These are phyloP conservation scores for Picea mariana DNA, from an alignment of 83 land plant genomes.

Conservation along the genomic window DNA sequence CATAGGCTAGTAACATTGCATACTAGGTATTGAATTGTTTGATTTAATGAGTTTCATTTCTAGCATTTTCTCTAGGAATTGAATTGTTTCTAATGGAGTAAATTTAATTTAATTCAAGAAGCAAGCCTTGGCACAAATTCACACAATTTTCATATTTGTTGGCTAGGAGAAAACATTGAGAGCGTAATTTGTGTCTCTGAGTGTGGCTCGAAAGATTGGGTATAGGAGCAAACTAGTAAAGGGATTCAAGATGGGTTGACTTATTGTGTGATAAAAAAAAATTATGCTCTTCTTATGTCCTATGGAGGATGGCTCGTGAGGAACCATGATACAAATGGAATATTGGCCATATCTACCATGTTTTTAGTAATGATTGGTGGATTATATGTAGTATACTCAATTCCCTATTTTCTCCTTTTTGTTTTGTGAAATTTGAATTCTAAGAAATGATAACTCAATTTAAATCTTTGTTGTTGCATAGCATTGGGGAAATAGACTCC, in stretches of 20 bases:
- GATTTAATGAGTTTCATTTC: too few species aligned
- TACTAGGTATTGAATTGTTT: conserved; percentile 59
- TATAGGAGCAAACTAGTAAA: conserved; percentile 87
- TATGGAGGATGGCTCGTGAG: conserved; percentile 89
- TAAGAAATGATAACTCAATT: not conserved
- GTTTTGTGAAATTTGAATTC: not conserved
- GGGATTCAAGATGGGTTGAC: conserved; percentile 90
- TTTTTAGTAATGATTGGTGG: conserved; percentile 95
- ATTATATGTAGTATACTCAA: conserved; percentile 54
- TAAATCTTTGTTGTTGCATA: conserved; percentile 26
- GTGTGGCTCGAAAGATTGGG: conserved; percentile 66
- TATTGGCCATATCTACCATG: conserved; percentile 80
- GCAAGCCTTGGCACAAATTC: conserved; percentile 83
- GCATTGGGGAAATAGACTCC: conserved; percentile 89
- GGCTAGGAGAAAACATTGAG: conserved; percentile 78
- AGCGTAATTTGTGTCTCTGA: conserved; percentile 58
- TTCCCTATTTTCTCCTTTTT: not conserved
- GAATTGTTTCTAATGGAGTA: too few species aligned
- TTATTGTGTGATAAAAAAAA: conserved; percentile 88
- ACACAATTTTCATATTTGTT: conserved; percentile 85
- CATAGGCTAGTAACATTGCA: conserved; percentile 80
- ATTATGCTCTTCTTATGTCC: conserved; percentile 93
- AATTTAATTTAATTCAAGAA: not conserved
- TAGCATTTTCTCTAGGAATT: too few species aligned
- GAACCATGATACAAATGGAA: conserved; percentile 80